Evolutionary conservation across 139 green algal species (phyloP), one percentile per base, ranked within the genome.

Genomic region (Deuterostichococcus epilithicus): DNA sequence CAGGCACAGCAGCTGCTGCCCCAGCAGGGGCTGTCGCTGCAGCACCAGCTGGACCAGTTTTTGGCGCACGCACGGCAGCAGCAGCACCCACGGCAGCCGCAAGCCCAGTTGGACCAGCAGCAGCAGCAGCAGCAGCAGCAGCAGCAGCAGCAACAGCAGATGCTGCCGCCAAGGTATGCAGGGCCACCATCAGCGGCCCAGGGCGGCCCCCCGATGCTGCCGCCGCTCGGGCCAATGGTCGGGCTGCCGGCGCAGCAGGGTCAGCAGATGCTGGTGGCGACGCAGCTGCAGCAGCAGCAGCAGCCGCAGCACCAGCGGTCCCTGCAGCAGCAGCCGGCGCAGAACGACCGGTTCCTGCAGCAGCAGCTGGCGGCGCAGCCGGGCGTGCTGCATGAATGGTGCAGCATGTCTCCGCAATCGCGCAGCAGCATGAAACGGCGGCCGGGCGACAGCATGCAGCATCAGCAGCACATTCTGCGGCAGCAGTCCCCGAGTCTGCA

Each of bases 41-140:
- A 79, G 74, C 65, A 45, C 44, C 79, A 82, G 25, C 65, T 76
- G 34, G 69, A 80, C n/a, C 65, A 79, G 71, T 20, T 10, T 26
- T 28, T 15, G 34, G 18, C 34, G 38, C 37, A 69, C 2, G 37
- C 59, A 23, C 68, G n/a, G n/a, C 73, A 79, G 68, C 73, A 80
- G 35, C 70, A 80, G 2, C 26, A 68, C 10, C 76, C 75, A 72
- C 80, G 75, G 67, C 72, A 72, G 25, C n/a, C 35, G 33, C 63
- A 81, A 65, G 67, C 44, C 30, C 74, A 72, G 28, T 58, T 38
- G 13, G 74, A 77, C 28, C 63, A 70, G 37, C 72, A 76, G 68
- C 68, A 44, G 65, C 78, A 75, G 1, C 68, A 26, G 13, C 34
- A 39, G 0, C 68, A 68, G 59, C 67, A 67, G 32, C 68, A 33